phyloP scores from a whole-genome alignment of 257 asterid species.

The Penstemon davidsonii region DNA sequence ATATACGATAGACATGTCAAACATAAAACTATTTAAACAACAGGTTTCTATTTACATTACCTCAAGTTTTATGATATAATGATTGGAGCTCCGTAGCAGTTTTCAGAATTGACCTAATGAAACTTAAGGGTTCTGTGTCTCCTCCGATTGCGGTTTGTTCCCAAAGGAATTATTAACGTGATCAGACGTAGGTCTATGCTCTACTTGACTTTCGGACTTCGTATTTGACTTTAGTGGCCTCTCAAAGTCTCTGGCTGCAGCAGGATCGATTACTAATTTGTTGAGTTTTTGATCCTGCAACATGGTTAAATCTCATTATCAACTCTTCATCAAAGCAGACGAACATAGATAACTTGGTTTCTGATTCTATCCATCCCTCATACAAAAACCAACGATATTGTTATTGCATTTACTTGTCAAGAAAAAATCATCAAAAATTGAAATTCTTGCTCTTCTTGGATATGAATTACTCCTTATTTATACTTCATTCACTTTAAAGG shows the following conservation, averaged over 20 bases:
- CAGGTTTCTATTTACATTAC: conserved; percentile 31
- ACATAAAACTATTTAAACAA: not conserved
- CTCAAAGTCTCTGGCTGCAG: conserved; percentile 80
- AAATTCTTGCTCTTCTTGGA: not conserved
- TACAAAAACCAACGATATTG: conserved; percentile 1
- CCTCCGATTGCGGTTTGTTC: conserved; percentile 48
- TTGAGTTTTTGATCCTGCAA: conserved; percentile 84
- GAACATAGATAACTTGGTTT: not conserved
- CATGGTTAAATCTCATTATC: conserved; percentile 18
- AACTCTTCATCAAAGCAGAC: conserved; percentile 3
- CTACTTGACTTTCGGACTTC: conserved; percentile 58
- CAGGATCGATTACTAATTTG: conserved; percentile 75
- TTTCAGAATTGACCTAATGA: conserved; percentile 1
- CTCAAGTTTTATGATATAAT: conserved; percentile 10
- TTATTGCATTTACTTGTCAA: not conserved
- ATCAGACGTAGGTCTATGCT: conserved; percentile 47
- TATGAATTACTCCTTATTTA: too few species aligned
- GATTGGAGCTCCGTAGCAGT: conserved; percentile 21
- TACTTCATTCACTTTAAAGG: not conserved
- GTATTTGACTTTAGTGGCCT: conserved; percentile 57
- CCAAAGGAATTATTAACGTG: conserved; percentile 32
- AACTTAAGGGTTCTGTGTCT: conserved; percentile 37
- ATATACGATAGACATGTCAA: conserved; percentile 13
- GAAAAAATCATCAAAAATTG: not conserved
- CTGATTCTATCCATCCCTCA: not conserved